These are phyloP conservation scores for Apophysomyces elegans DNA, from an alignment of 371 early-diverging fungal species.

Conservation along the genomic window DNA sequence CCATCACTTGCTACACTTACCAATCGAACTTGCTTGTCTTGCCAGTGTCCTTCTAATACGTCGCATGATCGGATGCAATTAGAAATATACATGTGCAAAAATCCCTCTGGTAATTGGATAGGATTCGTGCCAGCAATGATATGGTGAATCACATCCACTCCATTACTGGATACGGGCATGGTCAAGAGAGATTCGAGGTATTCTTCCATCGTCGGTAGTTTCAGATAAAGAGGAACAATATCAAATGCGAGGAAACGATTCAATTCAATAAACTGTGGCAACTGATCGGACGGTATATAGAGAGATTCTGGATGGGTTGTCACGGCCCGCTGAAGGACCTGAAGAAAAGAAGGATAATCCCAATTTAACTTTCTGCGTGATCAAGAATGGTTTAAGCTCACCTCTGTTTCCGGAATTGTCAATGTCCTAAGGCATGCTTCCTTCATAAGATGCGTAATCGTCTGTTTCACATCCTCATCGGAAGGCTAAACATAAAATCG, in stretches of 20 bases:
- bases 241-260: conserved; percentile 45
- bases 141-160: conserved; percentile 71
- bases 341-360: neutral
- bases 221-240: conserved; percentile 29
- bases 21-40: conserved; percentile 70
- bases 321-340: neutral
- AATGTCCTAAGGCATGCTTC: conserved; percentile 32
- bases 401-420: conserved; percentile 49
- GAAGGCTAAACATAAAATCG: neutral
- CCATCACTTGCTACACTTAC: conserved; percentile 35
- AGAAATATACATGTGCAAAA: conserved; percentile 67
- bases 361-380: neutral
- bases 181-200: conserved; percentile 39
- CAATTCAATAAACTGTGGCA: conserved; percentile 35
- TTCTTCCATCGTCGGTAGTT: conserved; percentile 13
- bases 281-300: conserved; percentile 26
- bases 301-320: conserved; percentile 11
- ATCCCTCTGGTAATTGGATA: conserved; percentile 46
- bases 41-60: conserved; percentile 52
- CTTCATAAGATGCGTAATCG: conserved; percentile 14
- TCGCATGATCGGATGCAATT: conserved; percentile 73
- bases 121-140: conserved; percentile 43
- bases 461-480: neutral
- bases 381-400: conserved; percentile 1
- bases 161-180: conserved; percentile 35